These are phyloP conservation scores for Pichia pseudocactophila DNA, from an alignment of 805 yeast species.

Conservation along the genomic window DNA sequence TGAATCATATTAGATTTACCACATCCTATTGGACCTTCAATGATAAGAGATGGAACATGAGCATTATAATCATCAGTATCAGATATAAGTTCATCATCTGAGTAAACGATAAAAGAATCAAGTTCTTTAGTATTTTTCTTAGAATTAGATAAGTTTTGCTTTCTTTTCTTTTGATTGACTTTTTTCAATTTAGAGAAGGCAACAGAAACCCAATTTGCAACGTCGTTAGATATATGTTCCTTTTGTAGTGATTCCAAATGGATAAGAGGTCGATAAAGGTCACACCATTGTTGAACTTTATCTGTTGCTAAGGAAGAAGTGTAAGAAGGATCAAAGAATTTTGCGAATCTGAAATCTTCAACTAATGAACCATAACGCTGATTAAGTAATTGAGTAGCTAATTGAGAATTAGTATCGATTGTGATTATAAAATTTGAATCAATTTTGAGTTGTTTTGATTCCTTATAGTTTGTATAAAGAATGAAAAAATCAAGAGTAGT, in stretches of 20 bases:
- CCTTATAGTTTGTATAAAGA: conserved; percentile 4
- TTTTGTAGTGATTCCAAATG: conserved; percentile 31
- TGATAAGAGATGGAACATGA: conserved; percentile 54
- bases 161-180: conserved; percentile 24
- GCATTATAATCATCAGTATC: conserved; percentile 6
- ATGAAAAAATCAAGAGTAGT: conserved; percentile 3
- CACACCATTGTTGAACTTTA: conserved; percentile 30
- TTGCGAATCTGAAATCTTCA: conserved; percentile 3
- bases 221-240: conserved; percentile 14
- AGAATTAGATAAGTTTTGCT: conserved; percentile 14
- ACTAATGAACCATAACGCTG: conserved; percentile 1
- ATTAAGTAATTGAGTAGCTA: not conserved
- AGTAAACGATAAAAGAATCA: conserved; percentile 34
- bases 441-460: not conserved
- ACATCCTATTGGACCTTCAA: conserved; percentile 63
- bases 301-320: not conserved
- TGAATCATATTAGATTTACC: conserved; percentile 75
- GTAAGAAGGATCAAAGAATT: conserved; percentile 5
- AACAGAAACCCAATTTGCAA: conserved; percentile 33
- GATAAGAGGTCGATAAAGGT: conserved; percentile 33
- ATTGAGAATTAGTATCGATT: not conserved
- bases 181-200: conserved; percentile 28
- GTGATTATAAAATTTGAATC: not conserved
- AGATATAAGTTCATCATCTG: conserved; percentile 28
- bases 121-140: conserved; percentile 16